Conservation (phyloP, 1,284 basidiomycete species). For the Xerocomus amazonicus region DNA sequence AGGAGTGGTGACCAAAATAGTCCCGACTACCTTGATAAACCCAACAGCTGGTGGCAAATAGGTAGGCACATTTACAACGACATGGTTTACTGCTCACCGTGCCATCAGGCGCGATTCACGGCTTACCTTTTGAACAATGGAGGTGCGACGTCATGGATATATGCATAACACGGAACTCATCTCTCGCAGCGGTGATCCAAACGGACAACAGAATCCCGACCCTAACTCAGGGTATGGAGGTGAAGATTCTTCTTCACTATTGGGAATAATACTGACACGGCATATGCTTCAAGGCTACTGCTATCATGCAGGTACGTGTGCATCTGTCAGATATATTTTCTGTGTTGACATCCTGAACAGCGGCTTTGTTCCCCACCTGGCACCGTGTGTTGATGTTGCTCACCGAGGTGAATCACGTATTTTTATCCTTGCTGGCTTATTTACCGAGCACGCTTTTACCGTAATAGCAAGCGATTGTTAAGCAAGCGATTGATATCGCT, state of each 20-base stretch:
- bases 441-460: not conserved
- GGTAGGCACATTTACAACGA: not conserved
- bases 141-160: not conserved
- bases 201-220: slow-evolving; percentile 1
- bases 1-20: not conserved
- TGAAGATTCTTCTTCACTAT: not conserved
- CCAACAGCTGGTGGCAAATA: slow-evolving; percentile 21
- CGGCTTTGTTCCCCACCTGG: slow-evolving; percentile 20
- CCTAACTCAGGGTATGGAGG: slow-evolving; percentile 5
- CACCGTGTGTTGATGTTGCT: slow-evolving; percentile 14
- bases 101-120: slow-evolving; percentile 12
- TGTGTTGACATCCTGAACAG: slow-evolving; percentile 8
- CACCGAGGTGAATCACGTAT: slow-evolving; percentile 6
- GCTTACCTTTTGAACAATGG: slow-evolving; percentile 9
- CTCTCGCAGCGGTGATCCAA: slow-evolving; percentile 15
- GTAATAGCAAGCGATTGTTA: slow-evolving; percentile 18
- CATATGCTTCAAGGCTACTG: slow-evolving; percentile 12
- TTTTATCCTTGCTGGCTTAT: not conserved
- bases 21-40: slow-evolving; percentile 9
- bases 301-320: slow-evolving; percentile 14
- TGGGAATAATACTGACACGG: not conserved
- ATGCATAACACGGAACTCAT: not conserved
- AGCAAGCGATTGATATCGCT: slow-evolving; percentile 13
- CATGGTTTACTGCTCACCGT: not conserved
- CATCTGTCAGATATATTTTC: not conserved